These are phyloP conservation scores for Aspergillus awamori DNA, from an alignment of 2,329 filamentous ascomycete species.

Conservation along the genomic window DNA sequence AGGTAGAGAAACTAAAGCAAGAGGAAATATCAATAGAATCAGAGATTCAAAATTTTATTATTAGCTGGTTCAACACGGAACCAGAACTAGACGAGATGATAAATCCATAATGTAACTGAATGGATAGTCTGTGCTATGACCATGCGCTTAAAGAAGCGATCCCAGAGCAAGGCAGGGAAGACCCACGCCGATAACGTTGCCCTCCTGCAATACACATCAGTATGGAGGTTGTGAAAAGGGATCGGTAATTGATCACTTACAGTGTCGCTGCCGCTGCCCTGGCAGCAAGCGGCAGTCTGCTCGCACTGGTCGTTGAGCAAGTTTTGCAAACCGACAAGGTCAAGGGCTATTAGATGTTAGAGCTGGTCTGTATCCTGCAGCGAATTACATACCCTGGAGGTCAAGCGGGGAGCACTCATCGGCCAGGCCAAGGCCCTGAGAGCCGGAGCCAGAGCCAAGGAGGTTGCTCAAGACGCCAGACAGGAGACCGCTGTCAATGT, in stretches of 20 bases:
- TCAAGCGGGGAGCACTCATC: conserved; percentile 44
- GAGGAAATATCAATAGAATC: no score
- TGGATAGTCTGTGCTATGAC: no score
- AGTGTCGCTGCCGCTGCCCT: conserved; percentile 30
- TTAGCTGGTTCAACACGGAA: no score
- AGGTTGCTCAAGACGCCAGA: conserved; percentile 35
- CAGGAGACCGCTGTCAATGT: conserved; percentile 33
- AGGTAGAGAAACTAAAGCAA: no score
- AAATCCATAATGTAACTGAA: no score
- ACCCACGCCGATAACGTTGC: conserved; percentile 35
- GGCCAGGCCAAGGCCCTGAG: conserved; percentile 39
- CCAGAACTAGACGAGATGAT: no score
- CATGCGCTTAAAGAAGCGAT: conserved; percentile 33
- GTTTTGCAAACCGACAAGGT: conserved; percentile 30
- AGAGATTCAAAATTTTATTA: no score
- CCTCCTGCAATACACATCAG: conserved; percentile 24
- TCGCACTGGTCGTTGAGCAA: conserved; percentile 41
- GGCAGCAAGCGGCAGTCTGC: conserved; percentile 44
- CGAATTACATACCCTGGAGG: conserved; percentile 22
- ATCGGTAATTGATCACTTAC: conserved; percentile 22
- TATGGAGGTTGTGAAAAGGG: not conserved
- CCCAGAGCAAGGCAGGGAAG: conserved; percentile 43
- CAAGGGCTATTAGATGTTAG: conserved; percentile 28
- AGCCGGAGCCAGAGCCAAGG: conserved; percentile 34
- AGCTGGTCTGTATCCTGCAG: not conserved